phyloP scores from a whole-genome alignment of 179 eudicot genomes.

The Amaranthus tricolor region DNA sequence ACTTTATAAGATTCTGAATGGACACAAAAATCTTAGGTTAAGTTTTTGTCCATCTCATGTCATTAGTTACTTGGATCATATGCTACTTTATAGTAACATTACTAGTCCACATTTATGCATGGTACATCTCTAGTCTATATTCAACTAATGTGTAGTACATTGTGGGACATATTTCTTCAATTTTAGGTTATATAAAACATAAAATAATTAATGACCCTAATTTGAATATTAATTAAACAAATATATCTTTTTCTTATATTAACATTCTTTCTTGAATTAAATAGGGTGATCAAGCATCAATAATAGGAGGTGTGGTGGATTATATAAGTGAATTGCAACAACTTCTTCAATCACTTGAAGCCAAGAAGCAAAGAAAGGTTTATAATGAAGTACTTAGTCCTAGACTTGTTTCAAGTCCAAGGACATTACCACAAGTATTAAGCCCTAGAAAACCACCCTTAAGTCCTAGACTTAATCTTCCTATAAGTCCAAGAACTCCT shows the following conservation, averaged over 20 bases:
- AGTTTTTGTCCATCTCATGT: neutral
- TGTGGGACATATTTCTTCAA: slow-evolving; percentile 10
- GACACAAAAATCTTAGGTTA: slow-evolving; percentile 1
- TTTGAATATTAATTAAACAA: neutral
- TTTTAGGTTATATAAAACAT: neutral
- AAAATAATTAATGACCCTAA: neutral
- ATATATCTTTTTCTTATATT: neutral
- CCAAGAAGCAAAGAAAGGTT: slow-evolving; percentile 81
- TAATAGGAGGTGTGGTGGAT: slow-evolving; percentile 89
- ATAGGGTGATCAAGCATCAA: slow-evolving; percentile 98
- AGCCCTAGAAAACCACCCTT: slow-evolving; percentile 51
- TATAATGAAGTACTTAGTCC: slow-evolving; percentile 86
- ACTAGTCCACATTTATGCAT: neutral
- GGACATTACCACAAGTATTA: slow-evolving; percentile 43
- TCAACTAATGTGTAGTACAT: neutral
- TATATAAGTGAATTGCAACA: slow-evolving; percentile 85
- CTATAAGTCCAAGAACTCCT: slow-evolving; percentile 92
- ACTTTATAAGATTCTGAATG: neutral
- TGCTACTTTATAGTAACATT: neutral
- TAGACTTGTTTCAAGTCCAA: slow-evolving; percentile 66
- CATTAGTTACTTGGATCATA: neutral
- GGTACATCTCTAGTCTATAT: neutral
- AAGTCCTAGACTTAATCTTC: slow-evolving; percentile 44
- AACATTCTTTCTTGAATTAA: neutral
- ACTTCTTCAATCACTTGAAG: slow-evolving; percentile 74